Evolutionary conservation across 2,329 filamentous ascomycete species (phyloP), one percentile per base, ranked within the genome.

Genomic region (Fusarium mundagurra): DNA sequence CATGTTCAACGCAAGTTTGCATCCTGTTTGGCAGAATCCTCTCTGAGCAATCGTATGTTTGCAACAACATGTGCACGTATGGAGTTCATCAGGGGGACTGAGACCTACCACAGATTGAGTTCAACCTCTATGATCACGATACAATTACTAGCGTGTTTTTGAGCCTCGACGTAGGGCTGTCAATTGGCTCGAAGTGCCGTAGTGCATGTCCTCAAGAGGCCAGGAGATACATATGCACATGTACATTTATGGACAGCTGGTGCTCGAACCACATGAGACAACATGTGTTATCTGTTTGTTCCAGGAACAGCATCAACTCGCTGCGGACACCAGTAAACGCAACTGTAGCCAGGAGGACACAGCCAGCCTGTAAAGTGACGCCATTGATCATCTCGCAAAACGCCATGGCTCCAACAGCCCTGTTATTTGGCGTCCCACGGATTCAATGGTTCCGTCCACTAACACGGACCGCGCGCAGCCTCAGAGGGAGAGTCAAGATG

Each of bases 391-490:
- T 58, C 34, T 59, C 31, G 20, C 54, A 47, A 39, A 34, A 38
- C 31, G 47, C 34, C 38, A 62, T 60, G 51, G 55, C 39, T 53
- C 53, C 34, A 51, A 51, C 57, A 69, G 54, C 36, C 43, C 54
- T 58, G 54, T 51, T 53, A 48, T 62, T 64, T 63, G 63, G 67
- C 57, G 73, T 43, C n/a, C 60, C 39, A 34, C 34, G 41, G 44
- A 57, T 47, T 44, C 45, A 44, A 64, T 67, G 41, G 47, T 54
- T 47, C 47, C 54, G 61, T 54, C 67, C 65, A 61, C 65, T 53
- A 62, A 67, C 43, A 66, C 61, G 53, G 69, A 61, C 63, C 69
- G 38, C 41, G 43, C 18, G 47, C 67, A 58, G 53, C 64, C 55
- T 71, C 51, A 54, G 64, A 54, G 44, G n/a, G n/a, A 39, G 36